A percentile compares a stretch with the other conserved stretches of the same genome.
These are phyloP conservation scores for Gossypium schwendimanii DNA, from an alignment of 441 rosid species.

Conservation along the genomic window DNA sequence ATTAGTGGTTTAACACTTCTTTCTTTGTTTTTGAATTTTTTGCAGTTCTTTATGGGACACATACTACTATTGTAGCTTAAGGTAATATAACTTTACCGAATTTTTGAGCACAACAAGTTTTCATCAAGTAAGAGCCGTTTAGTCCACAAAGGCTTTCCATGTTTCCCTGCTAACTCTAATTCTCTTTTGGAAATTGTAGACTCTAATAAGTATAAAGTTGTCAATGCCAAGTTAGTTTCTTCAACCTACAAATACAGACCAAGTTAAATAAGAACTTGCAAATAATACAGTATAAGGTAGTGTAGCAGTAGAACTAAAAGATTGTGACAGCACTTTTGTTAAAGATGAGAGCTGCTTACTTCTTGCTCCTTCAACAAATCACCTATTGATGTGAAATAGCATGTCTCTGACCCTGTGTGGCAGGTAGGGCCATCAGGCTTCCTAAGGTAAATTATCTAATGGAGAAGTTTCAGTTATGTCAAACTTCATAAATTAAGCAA, in stretches of 20 bases:
- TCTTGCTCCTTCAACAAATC: conserved; percentile 32
- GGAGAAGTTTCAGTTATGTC: conserved; percentile 9
- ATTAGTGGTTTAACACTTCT: not conserved
- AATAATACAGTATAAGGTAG: not conserved
- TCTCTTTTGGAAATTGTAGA: conserved; percentile 55
- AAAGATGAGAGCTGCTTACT: conserved; percentile 13
- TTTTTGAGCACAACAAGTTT: conserved; percentile 59
- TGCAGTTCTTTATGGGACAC: not conserved
- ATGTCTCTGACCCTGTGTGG: conserved; percentile 78
- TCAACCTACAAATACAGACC: conserved; percentile 31
- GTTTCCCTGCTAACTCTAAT: conserved; percentile 46
- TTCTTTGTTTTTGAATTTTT: not conserved
- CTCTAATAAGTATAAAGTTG: conserved; percentile 62
- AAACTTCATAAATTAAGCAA: not conserved
- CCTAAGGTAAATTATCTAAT: conserved; percentile 74
- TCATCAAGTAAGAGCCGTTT: conserved; percentile 40
- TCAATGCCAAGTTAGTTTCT: conserved; percentile 44
- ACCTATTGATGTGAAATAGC: conserved; percentile 52
- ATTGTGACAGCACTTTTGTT: not conserved
- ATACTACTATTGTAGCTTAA: not conserved
- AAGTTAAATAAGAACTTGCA: not conserved
- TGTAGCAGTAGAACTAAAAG: not conserved
- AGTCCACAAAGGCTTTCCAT: conserved; percentile 77
- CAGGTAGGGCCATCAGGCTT: conserved; percentile 81
- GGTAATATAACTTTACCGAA: conserved; percentile 30